Conservation (phyloP, 768 basidiomycete genomes). For the Boletus sp. region DNA sequence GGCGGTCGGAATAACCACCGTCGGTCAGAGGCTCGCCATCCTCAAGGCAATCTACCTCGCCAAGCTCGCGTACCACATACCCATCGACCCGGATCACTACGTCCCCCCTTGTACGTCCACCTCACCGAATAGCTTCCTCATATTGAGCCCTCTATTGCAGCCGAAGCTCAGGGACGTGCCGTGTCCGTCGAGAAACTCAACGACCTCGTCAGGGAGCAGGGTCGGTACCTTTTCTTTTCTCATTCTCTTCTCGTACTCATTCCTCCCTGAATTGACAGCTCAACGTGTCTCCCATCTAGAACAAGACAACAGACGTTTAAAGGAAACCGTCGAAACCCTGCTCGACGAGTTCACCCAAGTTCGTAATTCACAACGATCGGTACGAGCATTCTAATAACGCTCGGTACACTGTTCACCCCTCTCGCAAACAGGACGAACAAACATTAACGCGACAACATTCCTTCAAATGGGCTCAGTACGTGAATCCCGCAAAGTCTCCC, state of each 20-base stretch:
- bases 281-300: conserved; percentile 69
- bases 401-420: conserved; percentile 10
- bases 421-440: conserved; percentile 33
- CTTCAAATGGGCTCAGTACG: conserved; percentile 86
- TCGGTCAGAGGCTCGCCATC: conserved; percentile 90
- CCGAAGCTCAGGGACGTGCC: conserved; percentile 56
- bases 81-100: conserved; percentile 81
- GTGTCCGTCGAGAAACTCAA: conserved; percentile 66
- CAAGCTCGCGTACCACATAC: conserved; percentile 81
- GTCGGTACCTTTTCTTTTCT: conserved; percentile 37
- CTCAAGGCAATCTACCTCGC: conserved; percentile 89
- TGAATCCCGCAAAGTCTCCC: conserved; percentile 75
- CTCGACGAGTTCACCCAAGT: conserved; percentile 61
- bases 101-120: conserved; percentile 78
- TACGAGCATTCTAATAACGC: conserved; percentile 8
- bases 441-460: conserved; percentile 71
- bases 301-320: conserved; percentile 73
- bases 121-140: neutral
- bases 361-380: conserved; percentile 34
- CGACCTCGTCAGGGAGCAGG: conserved; percentile 70
- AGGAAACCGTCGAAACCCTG: conserved; percentile 57
- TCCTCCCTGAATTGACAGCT: conserved; percentile 41
- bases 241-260: neutral
- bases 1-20: conserved; percentile 81
- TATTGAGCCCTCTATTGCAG: conserved; percentile 32